phyloP scores from a whole-genome alignment of 768 basidiomycete genomes.

The Pseudohyphozyma bogoriensis region DNA sequence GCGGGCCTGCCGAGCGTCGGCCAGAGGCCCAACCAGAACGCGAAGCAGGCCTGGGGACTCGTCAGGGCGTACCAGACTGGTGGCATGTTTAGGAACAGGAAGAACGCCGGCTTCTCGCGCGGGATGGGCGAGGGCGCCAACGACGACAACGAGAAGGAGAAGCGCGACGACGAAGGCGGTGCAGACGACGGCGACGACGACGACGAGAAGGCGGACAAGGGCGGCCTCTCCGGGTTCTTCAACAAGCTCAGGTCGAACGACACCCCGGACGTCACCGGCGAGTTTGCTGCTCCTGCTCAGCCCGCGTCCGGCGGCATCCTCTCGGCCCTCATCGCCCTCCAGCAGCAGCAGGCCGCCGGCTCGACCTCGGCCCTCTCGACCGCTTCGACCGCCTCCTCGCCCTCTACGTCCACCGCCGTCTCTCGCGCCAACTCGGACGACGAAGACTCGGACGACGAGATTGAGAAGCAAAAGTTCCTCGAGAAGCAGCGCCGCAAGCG shows the following conservation, averaged over 20 bases:
- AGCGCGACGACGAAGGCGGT: not conserved
- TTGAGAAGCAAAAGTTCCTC: slow-evolving; percentile 25
- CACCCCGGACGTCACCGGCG: slow-evolving; percentile 22
- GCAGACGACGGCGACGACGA: not conserved
- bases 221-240: slow-evolving; percentile 16
- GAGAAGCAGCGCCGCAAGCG: slow-evolving; percentile 31
- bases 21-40: slow-evolving; percentile 16
- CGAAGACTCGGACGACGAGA: slow-evolving; percentile 30
- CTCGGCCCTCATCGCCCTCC: slow-evolving; percentile 56
- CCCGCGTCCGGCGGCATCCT: slow-evolving; percentile 48
- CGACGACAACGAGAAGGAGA: not conserved
- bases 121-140: slow-evolving; percentile 1
- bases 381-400: slow-evolving; percentile 22
- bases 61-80: slow-evolving; percentile 15
- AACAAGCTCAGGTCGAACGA: slow-evolving; percentile 17
- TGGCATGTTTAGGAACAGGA: not conserved
- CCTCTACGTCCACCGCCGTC: slow-evolving; percentile 32
- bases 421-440: slow-evolving; percentile 34
- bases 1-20: slow-evolving; percentile 51
- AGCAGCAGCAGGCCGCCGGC: slow-evolving; percentile 42
- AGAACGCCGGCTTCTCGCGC: slow-evolving; percentile 16
- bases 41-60: slow-evolving; percentile 28
- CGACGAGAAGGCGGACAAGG: not conserved
- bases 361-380: not conserved
- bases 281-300: not conserved